phyloP scores from a whole-genome alignment of 2,329 filamentous ascomycete species.

The Corinectria fuckeliana region DNA sequence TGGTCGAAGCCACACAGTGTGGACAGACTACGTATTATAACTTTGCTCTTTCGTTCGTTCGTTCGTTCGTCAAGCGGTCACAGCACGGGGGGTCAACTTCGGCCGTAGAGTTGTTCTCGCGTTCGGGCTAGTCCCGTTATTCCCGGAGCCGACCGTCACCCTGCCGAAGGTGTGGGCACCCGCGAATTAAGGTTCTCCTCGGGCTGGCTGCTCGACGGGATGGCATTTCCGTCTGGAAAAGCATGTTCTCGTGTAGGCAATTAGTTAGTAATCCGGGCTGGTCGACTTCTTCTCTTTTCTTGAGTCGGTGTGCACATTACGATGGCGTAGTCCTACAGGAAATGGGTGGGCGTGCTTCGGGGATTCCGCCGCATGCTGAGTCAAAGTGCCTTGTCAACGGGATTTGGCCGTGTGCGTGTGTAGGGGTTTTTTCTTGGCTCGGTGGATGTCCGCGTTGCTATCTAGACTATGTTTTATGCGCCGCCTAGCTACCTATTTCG shows the following conservation, averaged over 20 bases:
- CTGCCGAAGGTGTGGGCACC: background rate
- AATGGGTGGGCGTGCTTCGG: conserved; percentile 9
- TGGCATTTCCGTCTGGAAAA: background rate
- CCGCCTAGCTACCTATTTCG: too few species aligned
- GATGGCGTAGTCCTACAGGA: conserved; percentile 19
- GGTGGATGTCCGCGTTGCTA: background rate
- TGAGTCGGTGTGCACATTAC: background rate
- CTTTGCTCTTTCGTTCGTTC: too few species aligned
- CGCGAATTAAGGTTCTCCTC: conserved; percentile 15
- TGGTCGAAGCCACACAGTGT: background rate
- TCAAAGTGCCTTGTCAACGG: background rate
- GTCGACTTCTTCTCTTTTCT: background rate
- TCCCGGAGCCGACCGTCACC: conserved; percentile 13
- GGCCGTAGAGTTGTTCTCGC: background rate
- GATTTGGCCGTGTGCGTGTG: background rate
- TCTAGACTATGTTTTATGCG: background rate
- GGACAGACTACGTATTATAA: too few species aligned
- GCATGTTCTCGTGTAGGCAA: background rate
- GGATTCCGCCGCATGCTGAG: conserved; percentile 5
- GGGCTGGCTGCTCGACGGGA: conserved; percentile 1
- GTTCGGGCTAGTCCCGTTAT: background rate
- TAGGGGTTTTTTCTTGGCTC: conserved; percentile 3
- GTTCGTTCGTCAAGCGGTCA: too few species aligned
- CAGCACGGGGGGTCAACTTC: too few species aligned
- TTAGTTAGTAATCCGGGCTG: too few species aligned